Conservation (phyloP, 2,329 filamentous ascomycete species). For the Aspergillus intermedius region DNA sequence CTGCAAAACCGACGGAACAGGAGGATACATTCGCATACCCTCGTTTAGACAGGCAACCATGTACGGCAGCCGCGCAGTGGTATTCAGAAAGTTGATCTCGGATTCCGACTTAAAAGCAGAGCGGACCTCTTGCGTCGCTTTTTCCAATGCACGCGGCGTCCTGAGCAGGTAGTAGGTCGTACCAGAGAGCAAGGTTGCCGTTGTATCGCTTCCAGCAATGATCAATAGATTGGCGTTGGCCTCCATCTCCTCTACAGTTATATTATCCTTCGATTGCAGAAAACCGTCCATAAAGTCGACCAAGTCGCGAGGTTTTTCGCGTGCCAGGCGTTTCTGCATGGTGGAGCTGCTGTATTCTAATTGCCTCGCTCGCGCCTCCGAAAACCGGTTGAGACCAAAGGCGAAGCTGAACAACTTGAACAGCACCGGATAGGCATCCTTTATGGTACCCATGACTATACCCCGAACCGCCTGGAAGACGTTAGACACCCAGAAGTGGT, state of each 20-base stretch:
- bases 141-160: slow-evolving; percentile 25
- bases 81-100: slow-evolving; percentile 32
- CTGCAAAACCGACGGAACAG: slow-evolving; percentile 11
- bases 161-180: slow-evolving; percentile 36
- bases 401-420: not conserved
- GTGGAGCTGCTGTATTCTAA: not conserved
- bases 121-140: slow-evolving; percentile 34
- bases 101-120: slow-evolving; percentile 27
- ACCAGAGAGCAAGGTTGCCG: slow-evolving; percentile 39
- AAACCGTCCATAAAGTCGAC: slow-evolving; percentile 13
- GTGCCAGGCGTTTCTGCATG: slow-evolving; percentile 3
- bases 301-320: not conserved
- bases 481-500: slow-evolving; percentile 17
- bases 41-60: slow-evolving; percentile 38
- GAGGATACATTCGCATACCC: slow-evolving; percentile 35
- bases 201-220: slow-evolving; percentile 39
- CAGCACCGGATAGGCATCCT: slow-evolving; percentile 3
- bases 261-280: slow-evolving; percentile 7
- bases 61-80: slow-evolving; percentile 25
- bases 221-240: slow-evolving; percentile 29
- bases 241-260: slow-evolving; percentile 27
- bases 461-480: slow-evolving; percentile 10
- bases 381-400: not conserved
- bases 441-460: not conserved
- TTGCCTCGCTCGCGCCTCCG: slow-evolving; percentile 1